Conservation (phyloP, 352 stramenopile genomes). For the Globisporangium rhizosaccharum region DNA sequence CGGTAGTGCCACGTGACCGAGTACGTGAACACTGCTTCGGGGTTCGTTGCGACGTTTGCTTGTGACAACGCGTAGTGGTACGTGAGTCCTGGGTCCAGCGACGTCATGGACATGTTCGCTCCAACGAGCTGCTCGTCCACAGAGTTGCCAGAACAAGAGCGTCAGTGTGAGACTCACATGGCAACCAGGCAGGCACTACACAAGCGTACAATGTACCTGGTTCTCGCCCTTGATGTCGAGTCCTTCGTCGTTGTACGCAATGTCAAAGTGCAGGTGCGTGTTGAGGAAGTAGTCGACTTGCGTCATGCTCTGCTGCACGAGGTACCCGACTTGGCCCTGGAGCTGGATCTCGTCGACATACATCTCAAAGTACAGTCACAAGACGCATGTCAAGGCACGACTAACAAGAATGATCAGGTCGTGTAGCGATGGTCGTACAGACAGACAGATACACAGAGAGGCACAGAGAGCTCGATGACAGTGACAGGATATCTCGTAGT, state of each 20-base stretch:
- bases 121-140: conserved; percentile 42
- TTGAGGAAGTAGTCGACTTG: conserved; percentile 90
- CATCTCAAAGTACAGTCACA: conserved; percentile 89
- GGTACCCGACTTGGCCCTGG: conserved; percentile 93
- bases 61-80: conserved; percentile 53
- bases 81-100: conserved; percentile 46
- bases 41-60: conserved; percentile 29
- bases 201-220: conserved; percentile 27
- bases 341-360: conserved; percentile 97
- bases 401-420: background rate
- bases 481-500: conserved; percentile 87
- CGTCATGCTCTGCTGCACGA: conserved; percentile 64
- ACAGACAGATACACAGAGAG: conserved; percentile 13
- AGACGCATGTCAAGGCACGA: conserved; percentile 17
- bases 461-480: too few species aligned
- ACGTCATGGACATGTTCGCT: conserved; percentile 64
- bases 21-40: conserved; percentile 91
- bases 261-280: conserved; percentile 94
- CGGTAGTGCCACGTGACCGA: conserved; percentile 94
- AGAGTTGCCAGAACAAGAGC: background rate
- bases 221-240: conserved; percentile 81
- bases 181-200: too few species aligned
- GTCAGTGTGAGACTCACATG: too few species aligned
- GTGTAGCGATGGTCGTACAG: conserved; percentile 6
- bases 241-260: conserved; percentile 89